A percentile compares a stretch with the other conserved stretches of the same genome.
These are phyloP conservation scores for Euptelea pleiosperma DNA, from an alignment of 164 flowering plant species.

Conservation along the genomic window DNA sequence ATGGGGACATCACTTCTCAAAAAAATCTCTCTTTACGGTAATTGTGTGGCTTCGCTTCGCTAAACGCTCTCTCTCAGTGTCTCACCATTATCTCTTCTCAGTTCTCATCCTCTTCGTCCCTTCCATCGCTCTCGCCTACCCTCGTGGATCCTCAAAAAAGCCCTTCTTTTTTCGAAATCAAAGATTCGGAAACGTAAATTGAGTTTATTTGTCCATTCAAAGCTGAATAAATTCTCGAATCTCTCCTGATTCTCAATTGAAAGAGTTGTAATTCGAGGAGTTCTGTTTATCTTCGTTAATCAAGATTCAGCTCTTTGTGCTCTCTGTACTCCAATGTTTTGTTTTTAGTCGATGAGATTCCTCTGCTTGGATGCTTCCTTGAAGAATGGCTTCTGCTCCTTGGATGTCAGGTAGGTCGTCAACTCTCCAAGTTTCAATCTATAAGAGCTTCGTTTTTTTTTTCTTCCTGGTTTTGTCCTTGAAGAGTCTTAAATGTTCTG, in stretches of 20 bases:
- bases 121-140: conserved; percentile 1
- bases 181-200: conserved; percentile 1
- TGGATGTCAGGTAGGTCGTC: conserved; percentile 50
- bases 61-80: too few relatives aligned
- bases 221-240: background rate
- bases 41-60: too few relatives aligned
- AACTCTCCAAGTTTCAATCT: too few relatives aligned
- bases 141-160: background rate
- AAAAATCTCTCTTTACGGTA: too few relatives aligned
- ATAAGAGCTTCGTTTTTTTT: too few relatives aligned
- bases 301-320: background rate
- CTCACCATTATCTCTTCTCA: too few relatives aligned
- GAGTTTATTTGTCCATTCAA: background rate
- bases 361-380: conserved; percentile 29
- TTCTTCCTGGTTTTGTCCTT: too few relatives aligned
- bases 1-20: too few relatives aligned
- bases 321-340: background rate
- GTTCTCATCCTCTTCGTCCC: background rate
- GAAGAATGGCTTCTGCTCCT: conserved; percentile 55
- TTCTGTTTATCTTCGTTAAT: background rate
- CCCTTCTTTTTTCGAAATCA: background rate
- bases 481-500: background rate
- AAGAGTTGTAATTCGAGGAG: too few relatives aligned
- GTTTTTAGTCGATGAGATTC: conserved; percentile 36
- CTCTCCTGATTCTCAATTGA: too few relatives aligned